Evolutionary conservation across 2,329 filamentous ascomycete species (phyloP), one percentile per base, ranked within the genome.

Genomic region (Aspergillus candidus): DNA sequence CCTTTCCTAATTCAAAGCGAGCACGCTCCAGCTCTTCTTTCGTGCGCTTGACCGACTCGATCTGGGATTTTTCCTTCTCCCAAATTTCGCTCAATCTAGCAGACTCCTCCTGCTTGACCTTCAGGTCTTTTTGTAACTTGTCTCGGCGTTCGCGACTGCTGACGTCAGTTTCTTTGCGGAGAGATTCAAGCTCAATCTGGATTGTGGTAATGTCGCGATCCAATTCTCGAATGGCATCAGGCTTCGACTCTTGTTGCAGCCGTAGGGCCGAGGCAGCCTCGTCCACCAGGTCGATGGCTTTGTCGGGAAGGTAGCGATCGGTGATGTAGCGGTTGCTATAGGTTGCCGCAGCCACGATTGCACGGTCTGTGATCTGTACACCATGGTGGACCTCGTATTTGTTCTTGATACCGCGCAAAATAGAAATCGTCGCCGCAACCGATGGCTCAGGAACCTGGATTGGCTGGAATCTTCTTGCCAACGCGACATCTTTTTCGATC

Each of bases 311-410:
- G 67, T 95, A 97, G 2, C 93, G 84, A 61, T 97, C 91, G 11
- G 90, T 96, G 55, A 98, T 93, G 65, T 97, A 98, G 40, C 93
- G 85, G 60, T 97, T 97, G 50, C 87, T 93, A 61, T 94, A 86
- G 0, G 88, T 86, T 2, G 91, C 90, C 2, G 93, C 91, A 2
- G 93, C 89, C 11, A 98, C 91, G 10, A 97, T 72, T 6, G 93
- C 89, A 2, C 86, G 84, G 58, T 97, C 93, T 0, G 88, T 94
- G 53, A 98, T 97, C 42, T 90, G 79, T 0, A 97, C 91, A 68
- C 93, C 91, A 60, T 98, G 93, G 54, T 97, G 93, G 0, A 97
- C 88, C 65, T 97, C 93, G 59, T 98, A 98, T 54, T 89, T 88
- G 60, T 97, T 90, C 62, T 97, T 97, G 72, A 98, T 96, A 38